Base-by-base conservation (phyloP, 163 green algal genomes). In the Scenedesmus sp. region DNA sequence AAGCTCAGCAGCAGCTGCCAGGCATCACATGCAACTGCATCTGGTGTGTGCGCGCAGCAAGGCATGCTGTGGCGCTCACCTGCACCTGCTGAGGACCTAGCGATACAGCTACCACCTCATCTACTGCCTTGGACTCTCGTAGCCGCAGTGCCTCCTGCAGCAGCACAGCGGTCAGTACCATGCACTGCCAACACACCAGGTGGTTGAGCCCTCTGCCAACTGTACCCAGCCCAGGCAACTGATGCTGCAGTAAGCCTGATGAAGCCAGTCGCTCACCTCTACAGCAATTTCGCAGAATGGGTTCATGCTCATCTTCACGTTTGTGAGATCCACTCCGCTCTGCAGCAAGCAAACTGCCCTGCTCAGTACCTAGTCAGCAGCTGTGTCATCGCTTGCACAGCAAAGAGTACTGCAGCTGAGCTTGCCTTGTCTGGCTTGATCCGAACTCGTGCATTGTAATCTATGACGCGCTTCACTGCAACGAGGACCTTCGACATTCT, bases 271-370 rank as follows among this genome's bases (percentile, higher is more conserved):
- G 34, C 84, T 57, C 59, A 98, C 97, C 96, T 99, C 98, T 0
- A 99, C 87, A 10, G 97, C 98, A 84, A 99, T 99, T 86, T 99
- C 97, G 90, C 98, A 99, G 79, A 99, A 99, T 0, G 98, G 98
- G 92, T 99, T 99, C 96, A 99, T 98, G 84, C 94, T 97, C 95
- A 99, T 98, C 92, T 99, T 99, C 23, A 98, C 96, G 56, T 96
- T 94, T 2, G 96, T 79, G 18, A 96, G 94, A 60, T 99, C 97
- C 20, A 99, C 95, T 0, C 97, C 97, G 76, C 46, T 97, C 96
- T 98, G 97, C 60, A 34, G 70, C 20, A 54, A 20, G 9, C 0
- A 57, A 74, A 15, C 18, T 7, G 84, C 70, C 46, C 70, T 66
- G 79, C 56, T 13, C 52, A 90, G 15, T 54, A 16, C n/a, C 0